Conservation (phyloP, 495 filamentous ascomycete genomes). For the Penicillium silybi region DNA sequence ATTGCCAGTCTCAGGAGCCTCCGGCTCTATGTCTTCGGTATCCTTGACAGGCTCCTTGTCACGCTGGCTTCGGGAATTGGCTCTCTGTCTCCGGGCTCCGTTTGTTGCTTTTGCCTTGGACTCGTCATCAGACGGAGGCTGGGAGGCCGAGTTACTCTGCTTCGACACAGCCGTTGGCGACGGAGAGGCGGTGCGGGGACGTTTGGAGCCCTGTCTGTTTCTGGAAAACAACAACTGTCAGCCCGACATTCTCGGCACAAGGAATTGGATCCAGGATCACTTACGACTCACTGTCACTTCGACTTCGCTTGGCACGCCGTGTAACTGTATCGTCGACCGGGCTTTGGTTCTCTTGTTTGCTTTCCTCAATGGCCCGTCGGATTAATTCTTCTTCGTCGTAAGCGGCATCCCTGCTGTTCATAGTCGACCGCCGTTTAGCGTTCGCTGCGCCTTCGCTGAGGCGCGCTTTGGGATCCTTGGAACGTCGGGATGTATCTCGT, state of each 20-base stretch:
- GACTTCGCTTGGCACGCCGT: constrained; percentile 71
- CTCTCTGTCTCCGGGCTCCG: constrained; percentile 61
- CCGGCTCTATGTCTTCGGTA: constrained; percentile 57
- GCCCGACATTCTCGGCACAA: constrained; percentile 7
- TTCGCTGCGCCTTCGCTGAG: constrained; percentile 43
- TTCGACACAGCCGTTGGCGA: constrained; percentile 58
- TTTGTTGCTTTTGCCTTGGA: constrained; percentile 45
- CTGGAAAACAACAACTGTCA: constrained; percentile 33
- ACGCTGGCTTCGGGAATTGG: constrained; percentile 61
- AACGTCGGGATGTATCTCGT: constrained; percentile 43
- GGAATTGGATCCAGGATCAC: constrained; percentile 26
- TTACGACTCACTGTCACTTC: constrained; percentile 93
- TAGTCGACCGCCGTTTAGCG: constrained; percentile 84
- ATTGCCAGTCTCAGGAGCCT: constrained; percentile 63
- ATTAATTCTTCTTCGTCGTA: constrained; percentile 94
- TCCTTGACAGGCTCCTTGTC: constrained; percentile 68
- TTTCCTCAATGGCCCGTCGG: constrained; percentile 87
- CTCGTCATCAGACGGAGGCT: constrained; percentile 70
- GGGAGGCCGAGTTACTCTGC: constrained; percentile 43
- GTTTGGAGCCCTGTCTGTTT: constrained; percentile 53
- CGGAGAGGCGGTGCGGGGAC: constrained; percentile 72
- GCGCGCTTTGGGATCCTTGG: constrained; percentile 46
- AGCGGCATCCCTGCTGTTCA: constrained; percentile 94
- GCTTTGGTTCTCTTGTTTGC: constrained; percentile 64
- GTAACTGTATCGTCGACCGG: constrained; percentile 46